These are phyloP conservation scores for Escovopsis weberi DNA, from an alignment of 2,329 filamentous ascomycete species.

Conservation along the genomic window DNA sequence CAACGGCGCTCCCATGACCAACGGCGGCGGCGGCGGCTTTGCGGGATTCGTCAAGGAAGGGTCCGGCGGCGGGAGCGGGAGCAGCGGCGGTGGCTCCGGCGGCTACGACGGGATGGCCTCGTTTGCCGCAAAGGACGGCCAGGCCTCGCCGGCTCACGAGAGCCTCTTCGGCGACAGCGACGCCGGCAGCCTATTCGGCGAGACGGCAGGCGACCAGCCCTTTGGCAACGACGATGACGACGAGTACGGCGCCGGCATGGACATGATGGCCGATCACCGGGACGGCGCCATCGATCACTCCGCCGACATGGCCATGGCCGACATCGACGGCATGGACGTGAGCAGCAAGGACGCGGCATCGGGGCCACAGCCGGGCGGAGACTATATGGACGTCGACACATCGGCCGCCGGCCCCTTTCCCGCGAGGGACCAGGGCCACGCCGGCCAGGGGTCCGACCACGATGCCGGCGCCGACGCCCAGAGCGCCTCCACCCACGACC, in stretches of 20 bases:
- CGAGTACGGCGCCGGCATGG: conserved; percentile 64
- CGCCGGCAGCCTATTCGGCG: conserved; percentile 77
- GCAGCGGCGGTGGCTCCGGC: conserved; percentile 7
- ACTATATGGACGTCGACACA: conserved; percentile 7
- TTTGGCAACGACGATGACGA: conserved; percentile 80
- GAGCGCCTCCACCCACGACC: neutral
- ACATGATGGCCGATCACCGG: conserved; percentile 26
- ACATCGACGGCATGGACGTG: conserved; percentile 17
- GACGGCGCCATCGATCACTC: conserved; percentile 28
- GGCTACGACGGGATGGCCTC: conserved; percentile 7
- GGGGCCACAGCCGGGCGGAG: conserved; percentile 6
- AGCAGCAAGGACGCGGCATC: conserved; percentile 9
- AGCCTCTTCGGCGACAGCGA: conserved; percentile 74
- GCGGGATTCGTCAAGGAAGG: too few relatives aligned
- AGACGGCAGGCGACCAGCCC: conserved; percentile 43
- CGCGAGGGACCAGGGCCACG: neutral
- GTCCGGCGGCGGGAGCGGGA: conserved; percentile 12
- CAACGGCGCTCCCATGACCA: conserved; percentile 45
- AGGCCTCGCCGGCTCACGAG: conserved; percentile 53
- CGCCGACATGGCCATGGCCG: conserved; percentile 27
- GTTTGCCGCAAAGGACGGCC: conserved; percentile 34
- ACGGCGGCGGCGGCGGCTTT: conserved; percentile 24
- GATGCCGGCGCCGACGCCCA: neutral
- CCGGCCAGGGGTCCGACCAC: too few relatives aligned
- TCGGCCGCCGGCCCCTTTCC: neutral